Evolutionary conservation across 108 stramenopile genomes (phyloP).

Genomic region (Nitzschia inconspicua): DNA sequence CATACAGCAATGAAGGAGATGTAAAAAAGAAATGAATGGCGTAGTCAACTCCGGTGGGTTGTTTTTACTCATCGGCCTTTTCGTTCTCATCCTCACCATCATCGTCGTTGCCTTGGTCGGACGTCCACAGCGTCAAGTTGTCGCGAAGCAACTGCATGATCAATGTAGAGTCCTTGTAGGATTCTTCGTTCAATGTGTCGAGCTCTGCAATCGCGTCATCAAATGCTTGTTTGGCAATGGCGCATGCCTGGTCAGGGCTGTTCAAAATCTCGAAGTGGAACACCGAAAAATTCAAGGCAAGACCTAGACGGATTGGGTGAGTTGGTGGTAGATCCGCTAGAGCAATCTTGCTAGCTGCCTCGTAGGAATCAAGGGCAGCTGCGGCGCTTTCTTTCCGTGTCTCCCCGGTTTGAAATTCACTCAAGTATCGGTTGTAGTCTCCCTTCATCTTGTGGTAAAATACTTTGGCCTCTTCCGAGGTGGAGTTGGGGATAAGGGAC

Average conservation of each 20-base stretch:
- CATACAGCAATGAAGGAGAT: too few relatives aligned
- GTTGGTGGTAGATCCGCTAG: conserved; percentile 96
- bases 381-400: conserved; percentile 85
- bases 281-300: conserved; percentile 99
- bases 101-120: conserved; percentile 86
- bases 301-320: conserved; percentile 99
- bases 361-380: conserved; percentile 95
- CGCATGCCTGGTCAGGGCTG: conserved; percentile 91
- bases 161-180: conserved; percentile 99
- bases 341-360: conserved; percentile 91
- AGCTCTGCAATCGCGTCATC: conserved; percentile 99
- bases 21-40: too few relatives aligned
- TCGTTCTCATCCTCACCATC: conserved; percentile 49
- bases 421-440: conserved; percentile 98
- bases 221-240: conserved; percentile 98
- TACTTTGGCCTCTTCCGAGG: conserved; percentile 98
- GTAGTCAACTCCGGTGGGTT: too few relatives aligned
- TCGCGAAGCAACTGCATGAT: conserved; percentile 99
- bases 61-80: conserved; percentile 21
- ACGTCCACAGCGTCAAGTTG: conserved; percentile 99
- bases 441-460: conserved; percentile 99
- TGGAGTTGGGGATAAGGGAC: conserved; percentile 95
- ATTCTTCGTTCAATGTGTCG: conserved; percentile 97
- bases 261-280: conserved; percentile 99
- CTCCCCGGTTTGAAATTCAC: conserved; percentile 88